Evolutionary conservation across 192 early-diverging fungal species (phyloP), one percentile per base, ranked within the genome.

Genomic region (Cetraspora pellucida): DNA sequence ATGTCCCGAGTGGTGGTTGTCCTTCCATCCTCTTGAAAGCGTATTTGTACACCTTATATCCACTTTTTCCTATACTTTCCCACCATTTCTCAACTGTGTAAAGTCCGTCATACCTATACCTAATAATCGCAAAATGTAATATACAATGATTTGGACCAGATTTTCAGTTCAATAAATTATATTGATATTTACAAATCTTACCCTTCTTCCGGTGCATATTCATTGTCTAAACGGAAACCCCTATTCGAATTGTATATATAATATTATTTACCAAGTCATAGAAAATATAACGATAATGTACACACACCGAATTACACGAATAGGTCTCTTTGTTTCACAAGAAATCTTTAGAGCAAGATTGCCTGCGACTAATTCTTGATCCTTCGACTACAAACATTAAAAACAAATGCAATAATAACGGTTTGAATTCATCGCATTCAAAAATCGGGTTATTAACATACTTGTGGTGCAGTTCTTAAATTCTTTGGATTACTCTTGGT

Each of bases 51-150:
- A 72, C 70, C 37, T 9, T 19, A 58, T 43, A 72, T 2, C 70
- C 70, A 17, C 25, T 19, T 16, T 55, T 11, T 5, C 70, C 70
- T n/a, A 23, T 72, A 31, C 55, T 30, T 11, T 72, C 70, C 70
- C 70, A 72, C 49, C 70, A 72, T 37, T 55, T 72, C 37, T 55
- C 70, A 46, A 72, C 70, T 3, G 7, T 46, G 55, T 72, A 72
- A 27, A 72, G 30, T n/a, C 70, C 70, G 57, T 72, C 70, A 55
- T 72, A 72, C 6, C 70, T 49, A 72, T 72, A 72, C 16, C 64
- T 54, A 37, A 37, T 37, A 37, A 37, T 37, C 37, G 37, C 7
- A 37, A n/a, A n/a, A 37, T 37, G 37, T 37, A 37, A 37, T 37
- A 37, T 37, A 1, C 37, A 37, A 9, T 19, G 11, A 54, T 16